Conservation (phyloP, 345 rosid genomes). For the Hibiscus tridactylites region DNA sequence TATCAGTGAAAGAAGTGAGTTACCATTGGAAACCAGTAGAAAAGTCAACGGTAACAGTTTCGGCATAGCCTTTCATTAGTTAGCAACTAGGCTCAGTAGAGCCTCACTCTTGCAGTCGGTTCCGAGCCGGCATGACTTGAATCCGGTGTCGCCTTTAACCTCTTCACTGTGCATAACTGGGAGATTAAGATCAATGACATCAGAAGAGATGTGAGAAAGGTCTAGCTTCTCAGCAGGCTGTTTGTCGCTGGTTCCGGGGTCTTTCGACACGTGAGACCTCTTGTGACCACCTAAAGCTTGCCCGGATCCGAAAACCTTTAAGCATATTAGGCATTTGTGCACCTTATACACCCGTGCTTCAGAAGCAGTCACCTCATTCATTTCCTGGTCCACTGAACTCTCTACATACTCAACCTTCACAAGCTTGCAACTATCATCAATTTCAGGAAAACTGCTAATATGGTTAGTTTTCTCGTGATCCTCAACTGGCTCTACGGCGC, state of each 20-base stretch:
- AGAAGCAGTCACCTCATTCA: slow-evolving; percentile 6
- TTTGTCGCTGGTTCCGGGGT: slow-evolving; percentile 11
- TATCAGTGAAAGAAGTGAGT: background rate
- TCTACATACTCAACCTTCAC: slow-evolving; percentile 12
- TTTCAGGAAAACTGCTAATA: slow-evolving; percentile 8
- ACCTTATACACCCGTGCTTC: slow-evolving; percentile 18
- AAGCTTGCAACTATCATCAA: slow-evolving; percentile 2
- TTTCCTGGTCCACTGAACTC: slow-evolving; percentile 15
- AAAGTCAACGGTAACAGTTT: no score
- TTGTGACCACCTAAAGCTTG: slow-evolving; percentile 63
- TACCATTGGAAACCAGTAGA: background rate
- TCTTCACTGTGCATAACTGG: slow-evolving; percentile 6
- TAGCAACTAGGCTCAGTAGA: slow-evolving; percentile 18
- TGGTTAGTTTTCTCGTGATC: slow-evolving; percentile 2
- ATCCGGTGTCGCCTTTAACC: slow-evolving; percentile 12
- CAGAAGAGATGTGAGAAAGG: background rate
- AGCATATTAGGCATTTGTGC: slow-evolving; percentile 30
- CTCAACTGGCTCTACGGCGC: slow-evolving; percentile 7
- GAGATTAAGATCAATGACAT: slow-evolving; percentile 15
- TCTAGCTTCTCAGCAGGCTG: slow-evolving; percentile 7
- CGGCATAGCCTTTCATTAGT: slow-evolving; percentile 6
- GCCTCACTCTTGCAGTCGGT: slow-evolving; percentile 17
- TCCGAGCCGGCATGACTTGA: slow-evolving; percentile 16
- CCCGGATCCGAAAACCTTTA: slow-evolving; percentile 29
- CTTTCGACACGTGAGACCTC: slow-evolving; percentile 26